Evolutionary conservation across 2,329 filamentous ascomycete species (phyloP), one percentile per base, ranked within the genome.

Genomic region (Graphiopsis chlorocephala): DNA sequence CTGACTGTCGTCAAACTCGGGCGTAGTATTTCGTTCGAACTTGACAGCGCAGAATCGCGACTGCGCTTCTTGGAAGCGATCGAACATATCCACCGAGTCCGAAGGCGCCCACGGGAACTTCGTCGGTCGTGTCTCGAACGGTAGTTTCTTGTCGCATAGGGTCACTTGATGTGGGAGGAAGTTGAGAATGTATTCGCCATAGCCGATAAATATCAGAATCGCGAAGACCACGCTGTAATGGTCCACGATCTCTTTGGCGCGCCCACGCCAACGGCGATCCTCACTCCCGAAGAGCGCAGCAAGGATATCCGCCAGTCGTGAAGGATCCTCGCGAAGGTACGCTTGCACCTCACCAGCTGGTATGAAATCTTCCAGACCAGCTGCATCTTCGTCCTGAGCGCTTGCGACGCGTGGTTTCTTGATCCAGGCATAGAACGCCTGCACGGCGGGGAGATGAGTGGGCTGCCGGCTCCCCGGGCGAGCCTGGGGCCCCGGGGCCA

Each of bases 361-460:
- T 31, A 61, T 28, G 33, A 61, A 61, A 28, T 61, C 58, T 11
- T 29, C 28, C 10, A 61, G 58, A 17, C 28, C 58, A 33, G 38
- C n/a, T 15, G 28, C 17, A 15, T 29, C 12, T 15, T 52, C 48
- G 10, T 17, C 26, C 8, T 53, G 26, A 31, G 26, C 31, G 17
- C 50, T 26, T 5, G 50, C 11, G 14, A 53, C 25, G 25, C 50
- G 50, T 12, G 17, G 26, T 53, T 12, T 20, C 26, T 6, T 10
- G 26, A 53, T 28, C 50, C 50, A 53, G 3, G 26, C 10, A 11
- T 53, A 5, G 26, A 53, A 53, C 1, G n/a, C 26, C 4, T 53
- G 50, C 50, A 53, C n/a, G 47, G 47, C 15, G 17, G 17, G 47
- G 14, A 2, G 17, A n/a, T 23, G 26, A 26, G 14, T 26, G 20